Evolutionary conservation across 2,329 filamentous ascomycete species (phyloP), one percentile per base, ranked within the genome.

Genomic region (Diaporthe sp.): DNA sequence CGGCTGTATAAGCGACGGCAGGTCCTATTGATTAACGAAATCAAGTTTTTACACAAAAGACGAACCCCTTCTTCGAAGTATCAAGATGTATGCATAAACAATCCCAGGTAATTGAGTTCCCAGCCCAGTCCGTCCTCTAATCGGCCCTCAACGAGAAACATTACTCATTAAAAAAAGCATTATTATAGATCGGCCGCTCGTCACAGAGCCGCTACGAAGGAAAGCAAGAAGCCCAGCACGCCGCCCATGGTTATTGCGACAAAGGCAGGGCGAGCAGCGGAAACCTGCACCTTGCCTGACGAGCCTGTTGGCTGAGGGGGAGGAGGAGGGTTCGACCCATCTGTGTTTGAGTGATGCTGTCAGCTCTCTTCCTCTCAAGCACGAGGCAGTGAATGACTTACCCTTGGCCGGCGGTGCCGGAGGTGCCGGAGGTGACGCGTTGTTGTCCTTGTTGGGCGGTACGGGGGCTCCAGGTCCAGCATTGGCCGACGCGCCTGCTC

Each of bases 171-270:
- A 42, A 68, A 55, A 55, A 8, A 39, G 34, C 65, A 70, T 53
- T 53, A 68, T 25, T 53, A 53, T 42, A 42, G n/a, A 42, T 22
- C 31, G n/a, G 15, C 49, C 34, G 17, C 65, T 25, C 34, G 13
- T 70, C 49, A 70, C 31, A 70, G 65, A 42, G 65, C 65, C 46
- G 37, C 60, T 34, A 65, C 49, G 46, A 73, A 73, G 34, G 71
- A 46, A 46, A 73, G 49, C 46, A 65, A 44, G 71, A 65, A 73
- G 5, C 71, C 71, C 25, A 73, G 31, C 13, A 65, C 34, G 12
- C 46, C 46, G 22, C 71, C 71, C 58, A 65, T 19, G n/a, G 71
- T 65, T 55, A 46, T 31, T 46, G 71, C 58, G 31, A 73, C 34
- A 25, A 73, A 65, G 15, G 71, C 58, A 4, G 71, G 71, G 58